Evolutionary conservation across 1,284 basidiomycete genomes (phyloP).

Genomic region (Coniferiporia sulphurascens): DNA sequence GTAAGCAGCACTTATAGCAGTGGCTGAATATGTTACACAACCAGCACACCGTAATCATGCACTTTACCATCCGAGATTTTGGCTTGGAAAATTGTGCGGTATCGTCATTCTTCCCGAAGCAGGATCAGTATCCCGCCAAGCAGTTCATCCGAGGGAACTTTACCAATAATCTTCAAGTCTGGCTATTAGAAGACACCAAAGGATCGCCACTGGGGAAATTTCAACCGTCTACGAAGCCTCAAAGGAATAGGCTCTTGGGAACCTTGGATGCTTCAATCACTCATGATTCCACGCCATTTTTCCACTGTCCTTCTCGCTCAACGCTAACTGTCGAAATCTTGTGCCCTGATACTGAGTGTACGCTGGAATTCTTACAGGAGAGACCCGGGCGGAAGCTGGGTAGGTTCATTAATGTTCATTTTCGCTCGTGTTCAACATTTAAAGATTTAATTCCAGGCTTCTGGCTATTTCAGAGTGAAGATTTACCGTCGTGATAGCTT

Average conservation of each 20-base stretch:
- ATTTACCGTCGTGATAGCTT: too few species aligned
- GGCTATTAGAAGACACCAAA: too few species aligned
- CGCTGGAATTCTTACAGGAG: background rate
- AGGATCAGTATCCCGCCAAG: background rate
- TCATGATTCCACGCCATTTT: background rate
- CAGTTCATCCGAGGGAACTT: background rate
- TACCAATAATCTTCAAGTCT: too few species aligned
- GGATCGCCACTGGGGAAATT: background rate
- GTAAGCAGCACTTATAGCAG: too few species aligned
- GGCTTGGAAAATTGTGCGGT: background rate
- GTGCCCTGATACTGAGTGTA: background rate
- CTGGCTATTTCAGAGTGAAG: too few species aligned
- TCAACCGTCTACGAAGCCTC: background rate
- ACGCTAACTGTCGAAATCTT: background rate
- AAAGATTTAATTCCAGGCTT: too few species aligned
- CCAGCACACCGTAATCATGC: background rate
- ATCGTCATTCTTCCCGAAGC: background rate
- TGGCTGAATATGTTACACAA: too few species aligned
- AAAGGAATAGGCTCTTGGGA: background rate
- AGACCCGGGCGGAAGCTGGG: background rate
- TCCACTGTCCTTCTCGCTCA: constrained; percentile 1
- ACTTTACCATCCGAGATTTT: background rate
- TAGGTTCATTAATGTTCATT: too few species aligned
- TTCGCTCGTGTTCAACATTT: too few species aligned
- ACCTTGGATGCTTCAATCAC: background rate